These are phyloP conservation scores for Selenicereus undatus DNA, from an alignment of 148 eudicot genomes.

Conservation along the genomic window DNA sequence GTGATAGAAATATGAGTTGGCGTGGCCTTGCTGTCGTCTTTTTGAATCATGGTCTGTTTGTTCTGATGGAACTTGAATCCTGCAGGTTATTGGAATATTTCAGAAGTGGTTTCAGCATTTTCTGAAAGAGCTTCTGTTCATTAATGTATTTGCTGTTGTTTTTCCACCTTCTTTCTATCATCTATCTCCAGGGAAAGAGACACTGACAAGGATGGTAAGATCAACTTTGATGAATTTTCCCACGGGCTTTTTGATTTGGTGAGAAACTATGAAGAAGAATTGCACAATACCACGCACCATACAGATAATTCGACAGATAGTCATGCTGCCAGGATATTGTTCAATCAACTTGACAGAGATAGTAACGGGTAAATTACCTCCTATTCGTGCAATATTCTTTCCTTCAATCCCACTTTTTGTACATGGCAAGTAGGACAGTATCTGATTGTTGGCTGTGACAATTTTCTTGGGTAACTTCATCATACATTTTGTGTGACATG, in stretches of 20 bases:
- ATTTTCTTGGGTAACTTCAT: background rate
- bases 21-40: background rate
- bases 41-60: background rate
- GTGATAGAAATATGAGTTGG: background rate
- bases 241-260: constrained; percentile 1
- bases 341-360: constrained; percentile 83
- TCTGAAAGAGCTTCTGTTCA: constrained; percentile 6
- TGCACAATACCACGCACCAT: constrained; percentile 43
- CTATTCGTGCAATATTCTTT: background rate
- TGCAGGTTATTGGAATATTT: background rate
- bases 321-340: constrained; percentile 75
- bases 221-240: background rate
- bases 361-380: constrained; percentile 58
- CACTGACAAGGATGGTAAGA: background rate
- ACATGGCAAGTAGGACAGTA: background rate
- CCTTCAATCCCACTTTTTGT: constrained; percentile 7
- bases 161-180: background rate
- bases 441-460: background rate
- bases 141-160: background rate
- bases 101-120: background rate
- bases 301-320: constrained; percentile 52
- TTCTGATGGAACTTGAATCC: background rate
- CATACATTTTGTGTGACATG: background rate
- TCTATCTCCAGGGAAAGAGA: background rate
- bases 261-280: background rate